Evolutionary conservation across 768 basidiomycete genomes (phyloP).

Genomic region (Leccinum subtestaceum): DNA sequence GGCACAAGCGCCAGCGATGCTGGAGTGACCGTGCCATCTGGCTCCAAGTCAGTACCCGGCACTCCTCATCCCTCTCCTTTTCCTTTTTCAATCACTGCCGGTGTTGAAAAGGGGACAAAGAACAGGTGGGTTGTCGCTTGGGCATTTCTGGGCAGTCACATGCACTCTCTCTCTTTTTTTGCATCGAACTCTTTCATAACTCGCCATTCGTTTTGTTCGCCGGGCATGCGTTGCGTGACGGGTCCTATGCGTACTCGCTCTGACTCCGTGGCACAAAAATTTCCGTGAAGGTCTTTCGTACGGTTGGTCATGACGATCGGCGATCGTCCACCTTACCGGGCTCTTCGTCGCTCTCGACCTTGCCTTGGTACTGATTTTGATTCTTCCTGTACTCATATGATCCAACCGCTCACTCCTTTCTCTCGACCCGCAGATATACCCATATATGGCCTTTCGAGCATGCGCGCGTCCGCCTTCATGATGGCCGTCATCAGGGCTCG

Average conservation of each 20-base stretch:
- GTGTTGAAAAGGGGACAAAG: constrained; percentile 91
- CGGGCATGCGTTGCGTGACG: neutral
- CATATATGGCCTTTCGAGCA: constrained; percentile 99
- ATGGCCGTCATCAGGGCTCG: constrained; percentile 34
- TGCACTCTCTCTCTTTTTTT: neutral
- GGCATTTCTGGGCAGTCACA: neutral
- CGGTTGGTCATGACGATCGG: neutral
- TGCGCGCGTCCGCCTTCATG: constrained; percentile 74
- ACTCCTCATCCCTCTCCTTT: constrained; percentile 32
- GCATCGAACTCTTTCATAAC: neutral
- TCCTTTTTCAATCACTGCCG: constrained; percentile 95
- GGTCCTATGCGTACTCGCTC: neutral
- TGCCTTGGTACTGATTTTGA: neutral
- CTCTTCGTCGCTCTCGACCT: neutral
- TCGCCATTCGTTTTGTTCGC: neutral
- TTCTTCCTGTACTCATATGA: neutral
- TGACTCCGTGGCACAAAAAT: neutral
- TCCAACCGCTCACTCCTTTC: constrained; percentile 6
- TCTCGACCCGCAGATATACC: constrained; percentile 59
- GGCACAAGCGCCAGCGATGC: neutral
- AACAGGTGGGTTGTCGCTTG: constrained; percentile 61
- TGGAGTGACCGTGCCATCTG: constrained; percentile 1
- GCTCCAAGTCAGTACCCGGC: constrained; percentile 18
- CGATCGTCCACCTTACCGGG: constrained; percentile 6
- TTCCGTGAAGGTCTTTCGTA: neutral